A percentile compares a stretch with the other conserved stretches of the same genome.
phyloP scores from a whole-genome alignment of 805 yeast genomes.

The Metschnikowia picachoensis region DNA sequence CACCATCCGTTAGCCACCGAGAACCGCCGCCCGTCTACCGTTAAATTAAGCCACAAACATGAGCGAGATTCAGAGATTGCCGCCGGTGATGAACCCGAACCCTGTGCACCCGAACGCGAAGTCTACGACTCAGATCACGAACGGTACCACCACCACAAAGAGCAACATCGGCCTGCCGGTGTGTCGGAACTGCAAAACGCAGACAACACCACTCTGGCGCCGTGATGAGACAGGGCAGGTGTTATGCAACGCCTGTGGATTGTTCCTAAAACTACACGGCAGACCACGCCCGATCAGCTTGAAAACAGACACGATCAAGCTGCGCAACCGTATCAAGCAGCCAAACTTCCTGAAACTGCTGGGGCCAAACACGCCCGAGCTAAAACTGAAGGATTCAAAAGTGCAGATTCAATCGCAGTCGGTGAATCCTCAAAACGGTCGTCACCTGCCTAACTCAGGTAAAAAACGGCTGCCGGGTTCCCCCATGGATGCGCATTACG shows the following conservation, averaged over 20 bases:
- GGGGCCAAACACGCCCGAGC: conserved; percentile 53
- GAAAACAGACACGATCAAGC: conserved; percentile 89
- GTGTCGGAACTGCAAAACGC: conserved; percentile 88
- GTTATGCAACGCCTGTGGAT: conserved; percentile 93
- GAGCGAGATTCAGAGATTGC: conserved; percentile 21
- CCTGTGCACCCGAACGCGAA: conserved; percentile 61
- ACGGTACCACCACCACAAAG: conserved; percentile 63
- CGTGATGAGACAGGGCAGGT: conserved; percentile 87
- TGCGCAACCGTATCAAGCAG: conserved; percentile 79
- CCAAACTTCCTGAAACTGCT: conserved; percentile 33
- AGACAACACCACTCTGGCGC: conserved; percentile 94
- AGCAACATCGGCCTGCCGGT: conserved; percentile 61
- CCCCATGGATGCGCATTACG: conserved; percentile 5
- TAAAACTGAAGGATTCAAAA: conserved; percentile 46
- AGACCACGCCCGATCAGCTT: conserved; percentile 87
- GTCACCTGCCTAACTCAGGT: conserved; percentile 7
- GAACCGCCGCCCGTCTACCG: neutral
- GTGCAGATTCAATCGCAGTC: conserved; percentile 11
- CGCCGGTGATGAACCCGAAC: conserved; percentile 19
- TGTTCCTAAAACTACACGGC: conserved; percentile 87
- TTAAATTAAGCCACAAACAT: conserved; percentile 3
- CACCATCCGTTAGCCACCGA: no score
- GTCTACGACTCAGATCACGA: conserved; percentile 52
- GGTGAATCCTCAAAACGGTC: conserved; percentile 10
- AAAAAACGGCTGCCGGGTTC: conserved; percentile 15